Evolutionary conservation across 2,329 filamentous ascomycete genomes (phyloP), one percentile per base, ranked within the genome.

Genomic region (Biscogniauxia sp.): DNA sequence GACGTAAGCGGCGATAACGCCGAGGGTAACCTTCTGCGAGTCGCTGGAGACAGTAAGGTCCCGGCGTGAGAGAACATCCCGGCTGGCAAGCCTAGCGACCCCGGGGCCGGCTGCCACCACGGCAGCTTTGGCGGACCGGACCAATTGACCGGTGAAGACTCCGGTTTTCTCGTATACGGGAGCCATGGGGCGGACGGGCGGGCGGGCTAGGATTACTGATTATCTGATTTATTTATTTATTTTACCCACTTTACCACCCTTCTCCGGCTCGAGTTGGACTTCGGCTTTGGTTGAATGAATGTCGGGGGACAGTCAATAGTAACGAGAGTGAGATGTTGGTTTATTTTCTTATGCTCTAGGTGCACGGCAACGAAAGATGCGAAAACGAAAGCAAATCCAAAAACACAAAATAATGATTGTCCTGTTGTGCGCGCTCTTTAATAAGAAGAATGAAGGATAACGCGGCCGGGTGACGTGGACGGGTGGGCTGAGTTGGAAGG

Each of bases 1-100:
- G 2, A 89, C 82, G 74, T 93, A 93, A 41, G 81, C 87, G 8
- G 76, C 88, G 67, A 93, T 91, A 50, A 92, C 79, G 8, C 88
- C 89, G 25, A 92, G 77, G 0, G 90, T 92, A 9, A 92, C 82
- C 57, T 82, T 81, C 69, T 93, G 90, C 1, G 89, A 89, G 70
- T 86, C 83, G 65, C 86, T 89, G 51, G 88, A 85, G 25, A 79
- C 79, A 59, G 77, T 70, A 11, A 91, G 77, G 56, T 82, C 80
- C 58, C 88, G 84, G 60, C 78, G 78, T 20, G 76, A 65, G 53
- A 87, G 73, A 20, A 68, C 59, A 64, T 72, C 58, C 54, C 69
- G 67, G 60, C 59, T 55, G 45, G 65, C 64, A 26, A 70, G 63
- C 56, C 62, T 65, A 20, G 67, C 69, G 32, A 68, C 64, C 32